Percentiles rank a stretch among this genome's conserved stretches.
Conservation (phyloP, 306 rosid species). For the Castanopsis chinensis region DNA sequence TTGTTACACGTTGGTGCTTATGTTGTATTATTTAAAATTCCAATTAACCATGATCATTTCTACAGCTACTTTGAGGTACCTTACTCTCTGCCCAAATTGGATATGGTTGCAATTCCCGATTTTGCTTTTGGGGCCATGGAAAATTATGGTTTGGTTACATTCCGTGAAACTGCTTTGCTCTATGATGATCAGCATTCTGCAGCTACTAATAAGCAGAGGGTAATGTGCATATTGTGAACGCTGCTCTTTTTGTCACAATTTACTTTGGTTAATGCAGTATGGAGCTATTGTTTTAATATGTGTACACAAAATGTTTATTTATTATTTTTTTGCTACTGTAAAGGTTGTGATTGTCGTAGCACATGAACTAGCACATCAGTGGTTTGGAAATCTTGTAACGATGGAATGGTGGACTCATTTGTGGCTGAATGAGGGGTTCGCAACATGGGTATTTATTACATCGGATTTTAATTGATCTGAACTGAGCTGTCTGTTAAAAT, state of each 20-base stretch:
- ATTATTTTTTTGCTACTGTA: constrained; percentile 29
- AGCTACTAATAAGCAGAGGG: constrained; percentile 89
- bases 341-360: constrained; percentile 89
- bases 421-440: constrained; percentile 98
- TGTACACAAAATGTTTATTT: constrained; percentile 14
- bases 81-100: constrained; percentile 85
- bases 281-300: constrained; percentile 31
- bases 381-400: constrained; percentile 99
- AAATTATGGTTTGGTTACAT: constrained; percentile 93
- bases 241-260: constrained; percentile 13
- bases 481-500: no score
- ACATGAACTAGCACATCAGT: constrained; percentile 96
- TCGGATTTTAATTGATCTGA: constrained; percentile 54
- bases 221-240: constrained; percentile 33
- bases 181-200: constrained; percentile 87
- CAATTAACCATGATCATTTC: constrained; percentile 26
- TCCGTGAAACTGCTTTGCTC: constrained; percentile 89
- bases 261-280: constrained; percentile 17
- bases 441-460: constrained; percentile 86
- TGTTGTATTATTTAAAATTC: constrained; percentile 13
- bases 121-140: constrained; percentile 99
- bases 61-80: constrained; percentile 85
- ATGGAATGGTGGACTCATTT: constrained; percentile 99
- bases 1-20: background rate
- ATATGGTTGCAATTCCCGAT: constrained; percentile 94